Percentiles rank a stretch among this genome's conserved stretches.
phyloP scores from a whole-genome alignment of 2,329 filamentous ascomycete species.

The Curvularia sp. region DNA sequence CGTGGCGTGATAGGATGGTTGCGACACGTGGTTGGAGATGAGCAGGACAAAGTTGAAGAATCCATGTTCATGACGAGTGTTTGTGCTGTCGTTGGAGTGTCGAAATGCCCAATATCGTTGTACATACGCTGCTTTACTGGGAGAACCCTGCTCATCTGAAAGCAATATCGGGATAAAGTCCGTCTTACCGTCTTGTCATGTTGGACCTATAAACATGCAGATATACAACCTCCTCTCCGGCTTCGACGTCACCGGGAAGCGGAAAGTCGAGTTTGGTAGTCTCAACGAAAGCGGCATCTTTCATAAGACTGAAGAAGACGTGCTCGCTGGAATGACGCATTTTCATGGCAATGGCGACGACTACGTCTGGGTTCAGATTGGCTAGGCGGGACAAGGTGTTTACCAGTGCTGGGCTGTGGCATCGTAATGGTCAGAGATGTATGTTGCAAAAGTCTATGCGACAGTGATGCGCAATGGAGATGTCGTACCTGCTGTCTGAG shows the following conservation, averaged over 20 bases:
- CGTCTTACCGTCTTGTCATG: background rate
- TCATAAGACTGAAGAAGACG: constrained; percentile 67
- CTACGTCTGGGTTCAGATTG: constrained; percentile 56
- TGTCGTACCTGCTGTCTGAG: constrained; percentile 60
- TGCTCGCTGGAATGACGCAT: constrained; percentile 70
- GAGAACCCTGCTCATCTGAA: background rate
- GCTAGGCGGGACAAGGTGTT: constrained; percentile 61
- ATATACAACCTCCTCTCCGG: constrained; percentile 37
- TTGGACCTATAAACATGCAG: constrained; percentile 30
- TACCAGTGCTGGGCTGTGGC: constrained; percentile 64
- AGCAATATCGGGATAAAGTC: background rate
- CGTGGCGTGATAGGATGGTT: background rate
- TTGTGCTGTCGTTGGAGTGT: background rate
- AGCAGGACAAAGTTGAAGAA: background rate
- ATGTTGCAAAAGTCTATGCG: background rate
- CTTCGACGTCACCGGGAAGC: constrained; percentile 39
- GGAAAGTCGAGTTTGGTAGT: constrained; percentile 20
- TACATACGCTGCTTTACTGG: background rate
- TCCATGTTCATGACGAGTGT: background rate
- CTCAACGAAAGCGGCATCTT: constrained; percentile 35
- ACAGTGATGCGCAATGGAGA: background rate
- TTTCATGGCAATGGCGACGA: constrained; percentile 70
- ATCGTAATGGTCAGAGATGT: background rate
- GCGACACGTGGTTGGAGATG: background rate
- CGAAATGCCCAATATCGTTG: background rate